Conservation (phyloP, 495 filamentous ascomycete species). For the Pyrenula aspistea region DNA sequence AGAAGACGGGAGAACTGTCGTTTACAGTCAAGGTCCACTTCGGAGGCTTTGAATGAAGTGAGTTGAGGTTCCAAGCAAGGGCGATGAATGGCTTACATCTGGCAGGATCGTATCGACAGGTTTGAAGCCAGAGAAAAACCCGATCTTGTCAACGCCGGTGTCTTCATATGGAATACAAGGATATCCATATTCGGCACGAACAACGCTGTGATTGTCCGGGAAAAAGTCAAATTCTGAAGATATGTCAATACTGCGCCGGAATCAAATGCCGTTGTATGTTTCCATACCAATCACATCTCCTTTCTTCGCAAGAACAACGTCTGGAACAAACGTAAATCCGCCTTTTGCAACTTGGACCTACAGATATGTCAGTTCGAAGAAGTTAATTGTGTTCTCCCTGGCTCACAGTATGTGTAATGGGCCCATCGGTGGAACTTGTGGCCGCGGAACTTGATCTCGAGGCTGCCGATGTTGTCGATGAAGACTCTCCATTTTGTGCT, state of each 20-base stretch:
- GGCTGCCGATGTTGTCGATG: not conserved
- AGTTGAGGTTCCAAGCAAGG: not conserved
- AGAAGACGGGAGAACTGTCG: constrained; percentile 45
- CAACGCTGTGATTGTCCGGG: constrained; percentile 46
- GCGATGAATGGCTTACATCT: constrained; percentile 14
- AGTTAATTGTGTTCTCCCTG: too few relatives aligned
- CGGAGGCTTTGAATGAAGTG: constrained; percentile 24
- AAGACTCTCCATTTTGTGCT: not conserved
- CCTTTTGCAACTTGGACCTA: constrained; percentile 4
- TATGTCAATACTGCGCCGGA: too few relatives aligned
- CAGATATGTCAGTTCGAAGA: not conserved
- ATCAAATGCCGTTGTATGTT: too few relatives aligned
- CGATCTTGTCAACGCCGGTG: constrained; percentile 20
- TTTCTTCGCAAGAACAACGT: constrained; percentile 16
- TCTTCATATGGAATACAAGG: constrained; percentile 50
- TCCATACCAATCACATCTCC: constrained; percentile 26
- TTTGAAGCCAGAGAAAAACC: constrained; percentile 35
- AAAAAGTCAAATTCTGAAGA: constrained; percentile 41
- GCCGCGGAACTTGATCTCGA: not conserved
- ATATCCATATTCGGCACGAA: constrained; percentile 35
- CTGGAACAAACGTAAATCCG: constrained; percentile 20
- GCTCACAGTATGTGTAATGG: not conserved
- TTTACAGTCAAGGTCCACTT: constrained; percentile 38
- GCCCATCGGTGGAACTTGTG: not conserved
- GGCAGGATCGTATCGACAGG: constrained; percentile 20